Conservation (phyloP, 163 green algal species). For the Chloromonas sp. region DNA sequence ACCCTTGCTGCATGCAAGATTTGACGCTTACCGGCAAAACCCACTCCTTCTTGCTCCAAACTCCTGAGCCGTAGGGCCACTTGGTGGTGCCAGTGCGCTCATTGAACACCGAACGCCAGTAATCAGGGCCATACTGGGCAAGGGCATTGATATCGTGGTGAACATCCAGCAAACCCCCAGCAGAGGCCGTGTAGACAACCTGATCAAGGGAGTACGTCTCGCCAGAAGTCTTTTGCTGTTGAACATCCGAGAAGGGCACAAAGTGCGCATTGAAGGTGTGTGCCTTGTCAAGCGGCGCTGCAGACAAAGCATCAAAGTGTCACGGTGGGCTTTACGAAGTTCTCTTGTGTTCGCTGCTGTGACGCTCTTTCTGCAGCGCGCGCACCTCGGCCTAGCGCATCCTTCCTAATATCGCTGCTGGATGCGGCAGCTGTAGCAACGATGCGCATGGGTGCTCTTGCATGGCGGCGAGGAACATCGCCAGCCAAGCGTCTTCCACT, state of each 20-base stretch:
- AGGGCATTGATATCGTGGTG: constrained; percentile 89
- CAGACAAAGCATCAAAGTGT: neutral
- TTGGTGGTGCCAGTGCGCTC: constrained; percentile 78
- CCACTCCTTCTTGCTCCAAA: constrained; percentile 99
- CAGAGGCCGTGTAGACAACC: constrained; percentile 81
- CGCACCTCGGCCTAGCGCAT: constrained; percentile 4
- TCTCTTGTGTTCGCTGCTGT: neutral
- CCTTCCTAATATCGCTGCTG: constrained; percentile 6
- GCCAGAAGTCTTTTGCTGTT: constrained; percentile 17
- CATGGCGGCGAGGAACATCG: neutral
- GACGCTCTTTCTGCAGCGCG: neutral
- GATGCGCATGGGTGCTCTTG: neutral
- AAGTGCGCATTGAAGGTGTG: constrained; percentile 75
- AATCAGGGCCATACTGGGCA: constrained; percentile 73
- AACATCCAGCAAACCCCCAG: constrained; percentile 92
- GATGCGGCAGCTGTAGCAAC: neutral
- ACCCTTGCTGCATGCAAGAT: neutral
- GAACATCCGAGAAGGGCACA: constrained; percentile 81
- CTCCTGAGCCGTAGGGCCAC: constrained; percentile 95
- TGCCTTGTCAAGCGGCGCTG: constrained; percentile 1
- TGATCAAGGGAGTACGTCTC: constrained; percentile 93
- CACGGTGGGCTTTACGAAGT: neutral
- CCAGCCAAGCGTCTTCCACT: neutral
- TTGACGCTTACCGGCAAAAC: constrained; percentile 77
- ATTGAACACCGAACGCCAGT: constrained; percentile 96